These are phyloP conservation scores for Blastocystis sp. DNA, from an alignment of 352 stramenopile species.

Conservation along the genomic window DNA sequence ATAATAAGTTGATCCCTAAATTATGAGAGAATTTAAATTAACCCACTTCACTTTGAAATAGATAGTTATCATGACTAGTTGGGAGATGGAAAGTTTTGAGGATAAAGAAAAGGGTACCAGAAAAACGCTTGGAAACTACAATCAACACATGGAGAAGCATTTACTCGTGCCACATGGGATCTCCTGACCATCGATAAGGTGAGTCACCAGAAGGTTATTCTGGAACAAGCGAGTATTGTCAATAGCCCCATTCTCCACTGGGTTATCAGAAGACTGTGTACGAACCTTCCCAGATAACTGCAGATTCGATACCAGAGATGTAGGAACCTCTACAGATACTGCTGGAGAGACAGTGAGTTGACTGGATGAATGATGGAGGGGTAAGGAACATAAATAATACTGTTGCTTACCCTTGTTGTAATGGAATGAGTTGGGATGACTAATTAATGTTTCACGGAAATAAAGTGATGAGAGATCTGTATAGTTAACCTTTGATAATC, in stretches of 20 bases:
- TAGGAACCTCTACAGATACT: not conserved
- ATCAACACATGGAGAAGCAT: not conserved
- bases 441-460: too few species aligned
- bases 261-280: too few species aligned
- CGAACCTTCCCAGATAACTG: too few species aligned
- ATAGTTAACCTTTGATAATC: not conserved
- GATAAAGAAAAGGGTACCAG: not conserved
- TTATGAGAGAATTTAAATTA: not conserved
- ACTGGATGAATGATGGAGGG: too few species aligned
- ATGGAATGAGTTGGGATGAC: too few species aligned
- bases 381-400: too few species aligned
- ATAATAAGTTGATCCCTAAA: not conserved
- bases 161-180: not conserved
- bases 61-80: not conserved
- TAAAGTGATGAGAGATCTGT: not conserved
- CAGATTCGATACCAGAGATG: not conserved
- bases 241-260: too few species aligned
- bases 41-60: slow-evolving; percentile 11
- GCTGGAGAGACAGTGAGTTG: not conserved
- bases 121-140: not conserved
- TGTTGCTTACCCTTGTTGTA: too few species aligned
- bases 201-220: not conserved
- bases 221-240: not conserved
- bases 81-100: not conserved
- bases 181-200: not conserved